Evolutionary conservation across 805 yeast species (phyloP).

Genomic region (Lipomyces spencermartinsiae): DNA sequence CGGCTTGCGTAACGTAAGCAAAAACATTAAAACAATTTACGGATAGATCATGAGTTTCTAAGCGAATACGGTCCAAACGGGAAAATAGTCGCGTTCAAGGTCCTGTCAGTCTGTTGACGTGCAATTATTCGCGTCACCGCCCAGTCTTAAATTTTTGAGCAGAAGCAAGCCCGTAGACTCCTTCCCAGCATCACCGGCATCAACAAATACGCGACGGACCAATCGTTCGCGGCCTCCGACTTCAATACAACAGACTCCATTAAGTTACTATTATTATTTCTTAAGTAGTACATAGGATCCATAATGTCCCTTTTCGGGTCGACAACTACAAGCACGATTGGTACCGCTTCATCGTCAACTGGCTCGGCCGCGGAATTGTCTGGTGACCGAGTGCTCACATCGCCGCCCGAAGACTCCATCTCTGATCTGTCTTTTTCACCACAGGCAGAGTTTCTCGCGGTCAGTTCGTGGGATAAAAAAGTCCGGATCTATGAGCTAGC

Average conservation of each 20-base stretch:
- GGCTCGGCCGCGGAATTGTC: slow-evolving; percentile 55
- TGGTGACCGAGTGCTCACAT: slow-evolving; percentile 63
- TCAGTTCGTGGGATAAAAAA: slow-evolving; percentile 92
- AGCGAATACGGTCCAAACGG: background rate
- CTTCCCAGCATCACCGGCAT: background rate
- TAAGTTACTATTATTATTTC: background rate
- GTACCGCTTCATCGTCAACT: slow-evolving; percentile 17
- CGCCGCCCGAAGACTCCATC: slow-evolving; percentile 90
- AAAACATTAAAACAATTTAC: background rate
- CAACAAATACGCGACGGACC: background rate
- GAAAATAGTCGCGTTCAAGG: background rate
- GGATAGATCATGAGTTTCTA: background rate
- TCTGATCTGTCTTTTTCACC: slow-evolving; percentile 87
- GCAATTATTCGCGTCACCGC: background rate
- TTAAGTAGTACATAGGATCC: background rate
- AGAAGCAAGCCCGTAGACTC: background rate
- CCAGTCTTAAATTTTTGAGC: background rate
- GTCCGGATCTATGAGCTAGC: slow-evolving; percentile 90
- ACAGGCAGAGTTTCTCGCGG: slow-evolving; percentile 78
- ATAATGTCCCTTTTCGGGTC: slow-evolving; percentile 35
- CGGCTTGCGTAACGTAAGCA: background rate
- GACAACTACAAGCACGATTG: slow-evolving; percentile 8
- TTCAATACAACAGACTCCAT: background rate
- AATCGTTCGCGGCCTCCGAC: background rate
- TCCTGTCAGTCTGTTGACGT: background rate